These are phyloP conservation scores for Taphrina wiesneri DNA, from an alignment of 1,139 yeast genomes.

Conservation along the genomic window DNA sequence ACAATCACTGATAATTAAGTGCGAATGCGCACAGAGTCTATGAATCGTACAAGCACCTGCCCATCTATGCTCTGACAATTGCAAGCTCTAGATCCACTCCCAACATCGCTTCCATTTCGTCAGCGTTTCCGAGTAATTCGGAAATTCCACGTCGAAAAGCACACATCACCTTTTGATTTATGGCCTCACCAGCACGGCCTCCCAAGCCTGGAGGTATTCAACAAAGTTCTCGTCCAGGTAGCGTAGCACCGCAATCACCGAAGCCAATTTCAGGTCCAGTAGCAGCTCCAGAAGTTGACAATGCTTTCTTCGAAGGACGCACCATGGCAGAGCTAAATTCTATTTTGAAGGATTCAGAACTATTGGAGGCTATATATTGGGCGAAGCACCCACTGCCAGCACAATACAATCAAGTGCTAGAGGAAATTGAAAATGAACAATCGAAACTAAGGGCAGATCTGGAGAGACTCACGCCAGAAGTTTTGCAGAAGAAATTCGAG, in stretches of 20 bases:
- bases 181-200: constrained; percentile 23
- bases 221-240: constrained; percentile 2
- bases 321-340: constrained; percentile 29
- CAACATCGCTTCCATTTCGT: neutral
- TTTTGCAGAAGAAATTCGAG: constrained; percentile 3
- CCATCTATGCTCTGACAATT: neutral
- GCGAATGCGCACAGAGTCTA: too few species aligned
- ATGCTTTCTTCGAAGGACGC: constrained; percentile 4
- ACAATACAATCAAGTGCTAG: constrained; percentile 24
- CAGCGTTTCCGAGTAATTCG: too few species aligned
- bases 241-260: neutral
- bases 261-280: neutral
- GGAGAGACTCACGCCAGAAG: neutral
- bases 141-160: too few species aligned
- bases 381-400: constrained; percentile 35
- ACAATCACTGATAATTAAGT: too few species aligned
- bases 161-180: too few species aligned
- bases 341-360: constrained; percentile 32
- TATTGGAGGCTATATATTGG: constrained; percentile 35
- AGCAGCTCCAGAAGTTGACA: constrained; percentile 1
- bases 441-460: constrained; percentile 22
- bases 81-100: neutral
- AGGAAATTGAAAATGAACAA: constrained; percentile 29
- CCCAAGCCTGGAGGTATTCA: constrained; percentile 23
- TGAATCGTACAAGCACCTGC: too few species aligned